Conservation (phyloP, 768 basidiomycete species). For the Rhodosporidiobolus odoratus region DNA sequence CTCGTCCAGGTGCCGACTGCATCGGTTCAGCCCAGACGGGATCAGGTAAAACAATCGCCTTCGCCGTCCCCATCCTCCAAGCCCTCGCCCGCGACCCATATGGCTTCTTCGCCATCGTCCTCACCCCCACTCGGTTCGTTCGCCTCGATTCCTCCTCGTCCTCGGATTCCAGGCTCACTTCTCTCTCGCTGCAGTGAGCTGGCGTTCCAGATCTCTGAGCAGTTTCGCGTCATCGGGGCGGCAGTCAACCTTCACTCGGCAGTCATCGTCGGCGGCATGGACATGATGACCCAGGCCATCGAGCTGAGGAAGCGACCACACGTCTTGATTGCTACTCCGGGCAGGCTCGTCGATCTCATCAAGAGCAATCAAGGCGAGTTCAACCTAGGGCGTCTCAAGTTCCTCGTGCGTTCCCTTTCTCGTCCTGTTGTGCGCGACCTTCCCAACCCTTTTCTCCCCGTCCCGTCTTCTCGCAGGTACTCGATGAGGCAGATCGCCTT, state of each 20-base stretch:
- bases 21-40: conserved; percentile 98
- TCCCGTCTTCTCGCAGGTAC: conserved; percentile 55
- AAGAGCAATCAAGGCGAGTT: conserved; percentile 65
- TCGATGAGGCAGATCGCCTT: conserved; percentile 94
- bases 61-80: conserved; percentile 90
- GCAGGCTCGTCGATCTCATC: conserved; percentile 85
- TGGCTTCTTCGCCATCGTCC: conserved; percentile 84
- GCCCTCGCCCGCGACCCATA: conserved; percentile 81
- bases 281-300: conserved; percentile 88
- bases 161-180: not conserved
- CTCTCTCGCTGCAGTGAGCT: conserved; percentile 61
- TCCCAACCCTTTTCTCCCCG: not conserved
- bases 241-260: conserved; percentile 74
- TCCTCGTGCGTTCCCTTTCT: conserved; percentile 58
- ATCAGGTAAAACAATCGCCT: conserved; percentile 95
- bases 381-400: conserved; percentile 77
- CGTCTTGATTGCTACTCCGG: conserved; percentile 91
- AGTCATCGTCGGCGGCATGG: conserved; percentile 95
- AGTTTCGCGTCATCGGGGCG: conserved; percentile 83
- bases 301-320: conserved; percentile 82
- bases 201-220: conserved; percentile 94
- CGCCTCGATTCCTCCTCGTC: conserved; percentile 1
- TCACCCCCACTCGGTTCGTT: conserved; percentile 86
- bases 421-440: not conserved
- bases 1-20: conserved; percentile 72